These are phyloP conservation scores for Phytophthora fragariaefolia DNA, from an alignment of 352 stramenopile species.

Conservation along the genomic window DNA sequence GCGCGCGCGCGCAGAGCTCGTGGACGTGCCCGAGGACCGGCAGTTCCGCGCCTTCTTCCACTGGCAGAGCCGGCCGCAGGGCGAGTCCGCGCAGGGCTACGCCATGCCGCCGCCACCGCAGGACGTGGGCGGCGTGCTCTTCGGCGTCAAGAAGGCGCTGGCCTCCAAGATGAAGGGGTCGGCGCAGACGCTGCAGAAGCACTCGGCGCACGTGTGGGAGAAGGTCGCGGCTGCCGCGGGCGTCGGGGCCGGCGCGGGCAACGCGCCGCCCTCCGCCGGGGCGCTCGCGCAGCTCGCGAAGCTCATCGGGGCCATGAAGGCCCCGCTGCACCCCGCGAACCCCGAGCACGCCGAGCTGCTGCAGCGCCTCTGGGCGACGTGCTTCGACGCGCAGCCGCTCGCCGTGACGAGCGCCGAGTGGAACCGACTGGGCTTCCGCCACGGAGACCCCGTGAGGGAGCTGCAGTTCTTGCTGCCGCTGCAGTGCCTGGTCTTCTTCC, in stretches of 20 bases:
- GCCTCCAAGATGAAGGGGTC: slow-evolving; percentile 87
- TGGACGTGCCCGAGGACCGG: slow-evolving; percentile 74
- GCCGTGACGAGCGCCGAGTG: slow-evolving; percentile 50
- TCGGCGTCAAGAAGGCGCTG: slow-evolving; percentile 80
- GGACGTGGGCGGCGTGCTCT: slow-evolving; percentile 68
- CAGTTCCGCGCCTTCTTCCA: slow-evolving; percentile 76
- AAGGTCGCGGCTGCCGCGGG: slow-evolving; percentile 57
- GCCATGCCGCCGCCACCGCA: slow-evolving; percentile 36
- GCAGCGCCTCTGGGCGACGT: slow-evolving; percentile 69
- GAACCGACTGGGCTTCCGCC: slow-evolving; percentile 68
- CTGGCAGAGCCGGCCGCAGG: slow-evolving; percentile 36
- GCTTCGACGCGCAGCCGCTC: slow-evolving; percentile 74
- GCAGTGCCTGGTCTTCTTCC: slow-evolving; percentile 87
- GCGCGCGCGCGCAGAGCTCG: slow-evolving; percentile 28
- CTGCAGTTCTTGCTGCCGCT: slow-evolving; percentile 76
- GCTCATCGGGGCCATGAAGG: slow-evolving; percentile 68
- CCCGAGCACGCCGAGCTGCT: slow-evolving; percentile 79
- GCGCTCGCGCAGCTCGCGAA: slow-evolving; percentile 74
- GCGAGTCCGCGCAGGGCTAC: slow-evolving; percentile 7
- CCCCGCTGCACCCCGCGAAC: slow-evolving; percentile 59
- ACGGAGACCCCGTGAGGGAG: slow-evolving; percentile 72
- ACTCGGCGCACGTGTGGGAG: slow-evolving; percentile 75
- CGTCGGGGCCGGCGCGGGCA: slow-evolving; percentile 27
- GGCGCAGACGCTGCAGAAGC: slow-evolving; percentile 78
- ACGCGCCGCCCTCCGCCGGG: slow-evolving; percentile 59